These are phyloP conservation scores for Isatis tinctoria DNA, from an alignment of 345 rosid genomes.

Conservation along the genomic window DNA sequence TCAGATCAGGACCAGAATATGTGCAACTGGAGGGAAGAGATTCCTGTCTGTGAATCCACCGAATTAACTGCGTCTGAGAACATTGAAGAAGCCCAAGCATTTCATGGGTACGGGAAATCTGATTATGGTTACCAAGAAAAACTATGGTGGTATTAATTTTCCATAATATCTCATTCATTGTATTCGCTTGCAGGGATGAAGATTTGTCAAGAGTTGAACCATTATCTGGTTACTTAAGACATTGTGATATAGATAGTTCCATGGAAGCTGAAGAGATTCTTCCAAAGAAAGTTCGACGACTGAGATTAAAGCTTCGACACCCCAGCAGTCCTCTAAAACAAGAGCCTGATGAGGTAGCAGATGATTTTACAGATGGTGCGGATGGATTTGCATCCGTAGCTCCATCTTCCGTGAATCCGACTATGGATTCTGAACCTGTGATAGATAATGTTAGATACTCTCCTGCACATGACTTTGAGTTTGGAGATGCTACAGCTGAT, in stretches of 20 bases:
- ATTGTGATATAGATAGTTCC: constrained; percentile 29
- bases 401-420: constrained; percentile 28
- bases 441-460: constrained; percentile 22
- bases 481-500: constrained; percentile 42
- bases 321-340: constrained; percentile 35
- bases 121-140: constrained; percentile 7
- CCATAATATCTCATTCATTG: constrained; percentile 7
- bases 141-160: neutral
- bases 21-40: constrained; percentile 47
- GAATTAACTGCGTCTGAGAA: constrained; percentile 29
- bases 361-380: constrained; percentile 30
- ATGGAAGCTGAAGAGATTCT: constrained; percentile 38
- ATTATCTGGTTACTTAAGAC: constrained; percentile 19
- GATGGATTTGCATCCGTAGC: constrained; percentile 26
- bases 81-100: constrained; percentile 24
- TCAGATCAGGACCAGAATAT: constrained; percentile 41
- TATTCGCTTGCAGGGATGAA: constrained; percentile 50
- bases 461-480: constrained; percentile 30
- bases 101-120: constrained; percentile 42
- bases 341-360: constrained; percentile 33
- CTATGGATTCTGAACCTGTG: constrained; percentile 30
- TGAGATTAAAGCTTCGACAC: constrained; percentile 49
- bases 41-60: constrained; percentile 25
- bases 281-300: constrained; percentile 44
- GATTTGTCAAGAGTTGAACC: constrained; percentile 31